Conservation (phyloP, 805 yeast species). For the Clavispora fructus region DNA sequence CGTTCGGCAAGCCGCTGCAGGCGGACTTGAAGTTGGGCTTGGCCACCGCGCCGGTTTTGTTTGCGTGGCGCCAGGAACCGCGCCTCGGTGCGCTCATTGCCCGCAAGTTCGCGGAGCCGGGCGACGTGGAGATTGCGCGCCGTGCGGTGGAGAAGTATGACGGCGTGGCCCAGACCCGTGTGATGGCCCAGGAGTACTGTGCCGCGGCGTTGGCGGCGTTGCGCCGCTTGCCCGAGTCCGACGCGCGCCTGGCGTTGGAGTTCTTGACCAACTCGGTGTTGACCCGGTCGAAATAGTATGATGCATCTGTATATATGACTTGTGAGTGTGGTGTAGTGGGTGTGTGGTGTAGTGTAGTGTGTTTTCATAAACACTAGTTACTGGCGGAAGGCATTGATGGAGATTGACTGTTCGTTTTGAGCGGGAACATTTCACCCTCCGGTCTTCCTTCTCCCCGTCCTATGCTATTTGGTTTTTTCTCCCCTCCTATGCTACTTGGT, state of each 20-base stretch:
- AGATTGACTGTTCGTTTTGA: no score
- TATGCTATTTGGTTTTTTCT: no score
- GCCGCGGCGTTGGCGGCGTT: conserved; percentile 68
- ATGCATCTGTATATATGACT: conserved; percentile 1
- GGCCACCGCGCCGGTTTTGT: conserved; percentile 94
- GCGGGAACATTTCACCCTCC: no score
- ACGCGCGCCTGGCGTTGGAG: conserved; percentile 82
- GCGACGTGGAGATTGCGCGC: conserved; percentile 83
- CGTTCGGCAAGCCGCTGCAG: conserved; percentile 92
- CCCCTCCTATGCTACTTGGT: no score
- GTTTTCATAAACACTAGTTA: no score
- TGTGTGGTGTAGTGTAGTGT: neutral
- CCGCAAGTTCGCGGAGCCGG: conserved; percentile 73
- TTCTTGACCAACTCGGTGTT: conserved; percentile 77
- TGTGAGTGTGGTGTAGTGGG: neutral
- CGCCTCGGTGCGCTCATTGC: conserved; percentile 78
- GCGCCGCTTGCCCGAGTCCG: conserved; percentile 76
- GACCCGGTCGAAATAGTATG: conserved; percentile 62
- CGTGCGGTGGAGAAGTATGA: conserved; percentile 61
- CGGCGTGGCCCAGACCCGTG: conserved; percentile 73
- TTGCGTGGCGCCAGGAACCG: conserved; percentile 88
- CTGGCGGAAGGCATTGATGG: no score
- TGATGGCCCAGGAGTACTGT: conserved; percentile 75
- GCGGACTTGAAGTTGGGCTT: conserved; percentile 91
- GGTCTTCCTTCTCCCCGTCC: no score